Base-by-base conservation (phyloP, 106 monocot genomes). In the Dendrobium huoshanense region DNA sequence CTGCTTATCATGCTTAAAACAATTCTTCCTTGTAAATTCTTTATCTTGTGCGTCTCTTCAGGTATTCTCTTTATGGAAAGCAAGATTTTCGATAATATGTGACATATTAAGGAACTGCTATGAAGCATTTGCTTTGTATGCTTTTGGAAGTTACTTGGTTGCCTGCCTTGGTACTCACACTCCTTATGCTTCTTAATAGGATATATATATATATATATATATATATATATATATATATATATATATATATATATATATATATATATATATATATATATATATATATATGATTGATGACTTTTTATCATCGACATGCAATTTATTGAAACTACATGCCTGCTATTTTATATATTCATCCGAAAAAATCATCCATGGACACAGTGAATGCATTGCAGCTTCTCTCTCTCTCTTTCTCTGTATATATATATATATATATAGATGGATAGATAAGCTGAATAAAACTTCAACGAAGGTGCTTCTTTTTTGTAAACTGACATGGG, bases 31-130 rank as follows among this genome's bases (percentile, higher is more conserved):
- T 7, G 33, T 70, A 70, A 22, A 25, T 70, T 8, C 33, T 72
- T 15, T 75, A 15, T 10, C 55, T 77, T 3, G 64, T 84, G 61
- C 41, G 7, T 27, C 42, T 81, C 33, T 80, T 44, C 89, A 92
- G 95, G 80, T 92, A 80, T 84, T 95, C 74, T 95, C 95, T 43
- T 86, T 92, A 80, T 92, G 90, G 86, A 87, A 90, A 76, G 58
- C 92, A 67, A 85, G 78, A 43, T 79, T 88, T 78, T 93, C 93
- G 47, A 73, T 96, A 43, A 70, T 77, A 59, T 95, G 92, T 79
- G 95, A 95, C 83, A 95, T 95, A 54, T 83, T 95, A 80, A 85
- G 95, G 67, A 92, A 87, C 74, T 95, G 95, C 73, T 96, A 93
- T 75, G 95, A 96, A 87, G 95, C 95, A 73, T 92, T 90, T 87